These are phyloP conservation scores for Fusarium transvaalense DNA, from an alignment of 2,329 filamentous ascomycete genomes.

Conservation along the genomic window DNA sequence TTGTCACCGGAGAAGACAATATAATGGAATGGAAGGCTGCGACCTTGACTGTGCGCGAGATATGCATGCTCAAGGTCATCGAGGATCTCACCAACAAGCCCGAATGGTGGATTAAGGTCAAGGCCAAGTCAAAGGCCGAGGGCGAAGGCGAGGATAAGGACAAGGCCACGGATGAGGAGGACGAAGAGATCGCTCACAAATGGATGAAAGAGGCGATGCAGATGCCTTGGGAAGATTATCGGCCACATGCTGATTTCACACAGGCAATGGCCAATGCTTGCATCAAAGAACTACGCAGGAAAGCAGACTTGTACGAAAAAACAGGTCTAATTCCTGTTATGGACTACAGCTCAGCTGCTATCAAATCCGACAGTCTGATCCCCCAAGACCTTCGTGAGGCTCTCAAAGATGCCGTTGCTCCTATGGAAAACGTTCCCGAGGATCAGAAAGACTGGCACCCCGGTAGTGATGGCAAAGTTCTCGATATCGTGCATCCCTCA, in stretches of 20 bases:
- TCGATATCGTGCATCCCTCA: conserved; percentile 42
- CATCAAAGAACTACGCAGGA: conserved; percentile 51
- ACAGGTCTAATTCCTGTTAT: conserved; percentile 53
- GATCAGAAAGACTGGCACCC: conserved; percentile 53
- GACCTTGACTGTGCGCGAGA: conserved; percentile 50
- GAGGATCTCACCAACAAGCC: conserved; percentile 54
- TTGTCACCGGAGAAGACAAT: conserved; percentile 21
- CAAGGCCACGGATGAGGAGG: too few species aligned
- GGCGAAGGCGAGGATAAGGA: not conserved
- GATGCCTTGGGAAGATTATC: conserved; percentile 49
- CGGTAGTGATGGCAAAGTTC: conserved; percentile 33
- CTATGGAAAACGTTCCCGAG: conserved; percentile 65
- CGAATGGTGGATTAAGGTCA: conserved; percentile 53
- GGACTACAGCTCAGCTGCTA: conserved; percentile 50
- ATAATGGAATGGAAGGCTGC: conserved; percentile 40
- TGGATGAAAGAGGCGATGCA: conserved; percentile 50
- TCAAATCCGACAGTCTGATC: conserved; percentile 54
- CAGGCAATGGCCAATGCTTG: not conserved
- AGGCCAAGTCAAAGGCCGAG: conserved; percentile 45
- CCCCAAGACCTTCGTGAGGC: conserved; percentile 47
- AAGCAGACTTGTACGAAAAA: conserved; percentile 51
- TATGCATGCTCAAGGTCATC: conserved; percentile 52
- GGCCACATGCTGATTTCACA: conserved; percentile 18
- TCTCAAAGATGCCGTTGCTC: conserved; percentile 58
- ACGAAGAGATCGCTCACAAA: conserved; percentile 44